Evolutionary conservation across 495 filamentous ascomycete species (phyloP).

Genomic region (Penicillium pancosmium): DNA sequence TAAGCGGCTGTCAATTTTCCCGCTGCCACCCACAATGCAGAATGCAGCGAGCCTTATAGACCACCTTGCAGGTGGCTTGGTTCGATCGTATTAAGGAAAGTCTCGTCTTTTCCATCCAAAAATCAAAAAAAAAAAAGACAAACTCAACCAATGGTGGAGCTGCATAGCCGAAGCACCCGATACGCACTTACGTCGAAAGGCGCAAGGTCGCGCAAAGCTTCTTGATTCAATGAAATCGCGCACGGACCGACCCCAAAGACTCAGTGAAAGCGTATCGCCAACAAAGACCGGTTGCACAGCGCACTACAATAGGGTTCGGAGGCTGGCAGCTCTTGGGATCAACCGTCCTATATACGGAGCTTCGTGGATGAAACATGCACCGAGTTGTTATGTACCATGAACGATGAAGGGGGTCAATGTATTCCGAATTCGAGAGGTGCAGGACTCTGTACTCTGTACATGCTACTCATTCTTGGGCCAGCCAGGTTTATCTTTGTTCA

Average conservation of each 20-base stretch:
- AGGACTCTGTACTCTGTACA: background rate
- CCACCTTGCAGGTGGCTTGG: slow-evolving; percentile 20
- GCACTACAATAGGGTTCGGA: slow-evolving; percentile 28
- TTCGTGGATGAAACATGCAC: slow-evolving; percentile 6
- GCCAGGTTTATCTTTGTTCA: slow-evolving; percentile 6
- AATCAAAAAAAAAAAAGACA: background rate
- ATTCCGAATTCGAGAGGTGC: slow-evolving; percentile 5
- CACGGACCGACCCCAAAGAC: slow-evolving; percentile 25
- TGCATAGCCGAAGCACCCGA: slow-evolving; percentile 21
- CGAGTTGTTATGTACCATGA: background rate
- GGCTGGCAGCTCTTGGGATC: slow-evolving; percentile 29
- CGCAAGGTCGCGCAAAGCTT: slow-evolving; percentile 1
- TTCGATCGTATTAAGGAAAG: slow-evolving; percentile 3
- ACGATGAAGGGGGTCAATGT: slow-evolving; percentile 9
- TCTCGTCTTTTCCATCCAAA: background rate
- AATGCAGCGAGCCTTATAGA: slow-evolving; percentile 19
- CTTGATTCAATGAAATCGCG: slow-evolving; percentile 15
- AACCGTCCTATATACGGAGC: slow-evolving; percentile 22
- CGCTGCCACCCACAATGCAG: slow-evolving; percentile 12
- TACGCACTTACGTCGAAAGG: slow-evolving; percentile 6
- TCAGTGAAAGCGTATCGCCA: slow-evolving; percentile 47
- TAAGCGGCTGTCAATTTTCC: slow-evolving; percentile 19
- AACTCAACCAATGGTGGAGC: slow-evolving; percentile 14
- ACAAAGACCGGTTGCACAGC: slow-evolving; percentile 32
- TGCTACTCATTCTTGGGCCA: slow-evolving; percentile 10